Conservation (phyloP, 176 grass and related monocot genomes). For the Pontederia crassipes region DNA sequence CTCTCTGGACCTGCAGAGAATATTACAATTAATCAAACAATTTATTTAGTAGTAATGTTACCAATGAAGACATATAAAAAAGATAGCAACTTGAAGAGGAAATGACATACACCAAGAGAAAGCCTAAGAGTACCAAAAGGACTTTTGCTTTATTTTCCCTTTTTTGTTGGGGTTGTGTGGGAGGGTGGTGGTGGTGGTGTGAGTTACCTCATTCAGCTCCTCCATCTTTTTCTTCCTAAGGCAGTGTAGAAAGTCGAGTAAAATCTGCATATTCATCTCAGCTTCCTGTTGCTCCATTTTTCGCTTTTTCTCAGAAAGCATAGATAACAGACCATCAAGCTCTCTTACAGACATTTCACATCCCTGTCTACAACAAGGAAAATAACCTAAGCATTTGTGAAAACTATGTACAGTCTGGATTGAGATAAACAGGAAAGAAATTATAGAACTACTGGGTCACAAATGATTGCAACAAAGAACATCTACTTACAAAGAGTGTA, state of each 20-base stretch:
- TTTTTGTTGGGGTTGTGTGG: not conserved
- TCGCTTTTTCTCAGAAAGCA: conserved; percentile 85
- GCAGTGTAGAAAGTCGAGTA: conserved; percentile 86
- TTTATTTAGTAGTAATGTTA: no score
- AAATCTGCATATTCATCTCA: conserved; percentile 98
- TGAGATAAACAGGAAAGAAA: not conserved
- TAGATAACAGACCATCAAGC: conserved; percentile 62
- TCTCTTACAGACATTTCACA: conserved; percentile 81
- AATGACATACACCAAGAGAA: not conserved
- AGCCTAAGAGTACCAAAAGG: not conserved
- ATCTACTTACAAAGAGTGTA: no score
- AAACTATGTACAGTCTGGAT: not conserved
- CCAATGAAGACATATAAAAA: no score
- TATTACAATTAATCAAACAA: not conserved
- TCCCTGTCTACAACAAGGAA: conserved; percentile 46
- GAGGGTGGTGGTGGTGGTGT: conserved; percentile 5
- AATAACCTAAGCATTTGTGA: not conserved
- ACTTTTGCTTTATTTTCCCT: not conserved
- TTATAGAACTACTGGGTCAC: not conserved
- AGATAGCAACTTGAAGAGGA: no score
- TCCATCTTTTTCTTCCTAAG: conserved; percentile 97
- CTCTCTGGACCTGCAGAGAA: conserved; percentile 76
- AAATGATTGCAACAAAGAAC: not conserved
- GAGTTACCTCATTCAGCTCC: conserved; percentile 84
- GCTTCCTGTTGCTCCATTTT: conserved; percentile 98